These are phyloP conservation scores for Monilinia polystroma DNA, from an alignment of 2,329 filamentous ascomycete genomes.

Conservation along the genomic window DNA sequence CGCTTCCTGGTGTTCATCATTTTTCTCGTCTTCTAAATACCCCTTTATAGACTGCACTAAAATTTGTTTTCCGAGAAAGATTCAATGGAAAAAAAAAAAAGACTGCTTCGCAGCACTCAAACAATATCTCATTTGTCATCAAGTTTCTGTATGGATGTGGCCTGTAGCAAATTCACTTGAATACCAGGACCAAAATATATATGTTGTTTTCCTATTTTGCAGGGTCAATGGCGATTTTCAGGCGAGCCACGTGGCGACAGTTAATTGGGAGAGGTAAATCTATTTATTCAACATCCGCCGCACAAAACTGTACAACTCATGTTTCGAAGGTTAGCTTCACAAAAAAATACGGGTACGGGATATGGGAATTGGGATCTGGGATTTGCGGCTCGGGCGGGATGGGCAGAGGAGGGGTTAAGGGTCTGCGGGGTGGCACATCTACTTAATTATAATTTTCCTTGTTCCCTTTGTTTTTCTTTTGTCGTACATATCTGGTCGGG, in stretches of 20 bases:
- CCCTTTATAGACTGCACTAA: slow-evolving; percentile 37
- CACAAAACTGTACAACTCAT: slow-evolving; percentile 10
- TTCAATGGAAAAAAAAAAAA: slow-evolving; percentile 21
- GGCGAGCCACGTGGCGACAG: slow-evolving; percentile 14
- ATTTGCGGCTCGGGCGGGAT: slow-evolving; percentile 7
- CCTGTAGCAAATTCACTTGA: slow-evolving; percentile 18
- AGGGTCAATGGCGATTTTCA: background rate
- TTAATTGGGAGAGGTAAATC: slow-evolving; percentile 13
- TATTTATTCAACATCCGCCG: background rate
- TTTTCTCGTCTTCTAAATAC: slow-evolving; percentile 34
- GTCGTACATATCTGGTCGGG: slow-evolving; percentile 15
- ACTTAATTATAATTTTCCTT: slow-evolving; percentile 14
- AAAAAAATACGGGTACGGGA: slow-evolving; percentile 15
- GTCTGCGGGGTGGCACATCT: slow-evolving; percentile 12
- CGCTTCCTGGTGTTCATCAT: slow-evolving; percentile 29
- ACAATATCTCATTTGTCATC: slow-evolving; percentile 25
- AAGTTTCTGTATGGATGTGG: slow-evolving; percentile 16
- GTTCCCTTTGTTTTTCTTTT: slow-evolving; percentile 9
- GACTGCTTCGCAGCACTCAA: slow-evolving; percentile 18
- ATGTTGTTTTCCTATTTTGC: slow-evolving; percentile 15
- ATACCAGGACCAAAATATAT: slow-evolving; percentile 18
- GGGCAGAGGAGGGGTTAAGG: slow-evolving; percentile 8
- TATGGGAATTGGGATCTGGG: slow-evolving; percentile 9
- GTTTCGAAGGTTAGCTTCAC: background rate
- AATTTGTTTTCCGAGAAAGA: slow-evolving; percentile 22